A percentile compares a stretch with the other conserved stretches of the same genome.
phyloP scores from a whole-genome alignment of 768 basidiomycete genomes.

The Boletus sp. region DNA sequence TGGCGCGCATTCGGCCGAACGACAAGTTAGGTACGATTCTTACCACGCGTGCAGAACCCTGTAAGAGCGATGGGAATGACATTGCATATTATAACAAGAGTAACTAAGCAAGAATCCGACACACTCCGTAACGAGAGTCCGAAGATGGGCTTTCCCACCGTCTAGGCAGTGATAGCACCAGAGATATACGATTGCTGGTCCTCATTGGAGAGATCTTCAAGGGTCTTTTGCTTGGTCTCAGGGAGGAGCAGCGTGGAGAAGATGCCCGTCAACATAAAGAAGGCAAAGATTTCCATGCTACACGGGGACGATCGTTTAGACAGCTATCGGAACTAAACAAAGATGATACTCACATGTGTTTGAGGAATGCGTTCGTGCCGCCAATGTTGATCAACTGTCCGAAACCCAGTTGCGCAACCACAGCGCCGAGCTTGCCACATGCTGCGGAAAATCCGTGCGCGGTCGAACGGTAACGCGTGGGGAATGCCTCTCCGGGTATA shows the following conservation, averaged over 20 bases:
- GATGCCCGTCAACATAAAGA: constrained; percentile 86
- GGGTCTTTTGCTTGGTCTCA: constrained; percentile 66
- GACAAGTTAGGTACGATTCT: no score
- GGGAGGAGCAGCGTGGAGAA: constrained; percentile 78
- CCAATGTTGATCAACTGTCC: constrained; percentile 65
- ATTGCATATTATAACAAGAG: constrained; percentile 7
- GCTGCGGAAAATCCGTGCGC: constrained; percentile 85
- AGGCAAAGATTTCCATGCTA: constrained; percentile 76
- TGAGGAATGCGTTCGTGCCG: constrained; percentile 57
- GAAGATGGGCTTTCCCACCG: neutral
- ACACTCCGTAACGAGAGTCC: neutral
- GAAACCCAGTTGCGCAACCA: constrained; percentile 79
- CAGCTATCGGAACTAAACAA: neutral
- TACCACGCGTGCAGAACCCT: neutral
- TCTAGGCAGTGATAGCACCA: constrained; percentile 16
- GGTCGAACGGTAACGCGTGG: constrained; percentile 85
- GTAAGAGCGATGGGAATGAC: neutral
- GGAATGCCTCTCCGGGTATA: constrained; percentile 81
- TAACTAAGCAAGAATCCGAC: neutral
- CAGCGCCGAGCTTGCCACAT: constrained; percentile 79
- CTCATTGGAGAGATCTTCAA: constrained; percentile 77
- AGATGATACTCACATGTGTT: constrained; percentile 58
- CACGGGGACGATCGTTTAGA: constrained; percentile 1
- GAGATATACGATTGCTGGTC: constrained; percentile 59
- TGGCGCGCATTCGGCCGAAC: neutral